A percentile compares a stretch with the other conserved stretches of the same genome.
Conservation (phyloP, 768 basidiomycete species). For the Suillus ampliporus region DNA sequence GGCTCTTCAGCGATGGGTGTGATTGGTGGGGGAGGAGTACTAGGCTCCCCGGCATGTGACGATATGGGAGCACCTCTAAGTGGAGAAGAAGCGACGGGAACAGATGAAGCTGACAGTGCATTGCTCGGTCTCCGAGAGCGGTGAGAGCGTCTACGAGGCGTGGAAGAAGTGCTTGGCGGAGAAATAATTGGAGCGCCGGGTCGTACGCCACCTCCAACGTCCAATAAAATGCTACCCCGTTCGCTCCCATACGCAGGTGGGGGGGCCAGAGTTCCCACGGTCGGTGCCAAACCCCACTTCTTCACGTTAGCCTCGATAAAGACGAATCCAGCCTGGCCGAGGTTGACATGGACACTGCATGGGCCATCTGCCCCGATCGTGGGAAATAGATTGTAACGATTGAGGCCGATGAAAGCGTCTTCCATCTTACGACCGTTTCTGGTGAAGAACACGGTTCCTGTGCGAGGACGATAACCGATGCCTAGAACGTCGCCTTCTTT, state of each 20-base stretch:
- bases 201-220: conserved; percentile 63
- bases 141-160: conserved; percentile 57
- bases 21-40: conserved; percentile 65
- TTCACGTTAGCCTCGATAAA: conserved; percentile 99
- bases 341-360: conserved; percentile 95
- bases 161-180: conserved; percentile 45
- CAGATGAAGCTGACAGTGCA: conserved; percentile 35
- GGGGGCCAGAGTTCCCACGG: conserved; percentile 94
- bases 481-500: conserved; percentile 97
- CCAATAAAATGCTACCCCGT: conserved; percentile 92
- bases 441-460: conserved; percentile 98
- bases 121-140: conserved; percentile 62
- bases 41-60: conserved; percentile 52
- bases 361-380: conserved; percentile 96
- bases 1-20: conserved; percentile 76
- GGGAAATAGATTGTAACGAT: conserved; percentile 93
- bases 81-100: conserved; percentile 66
- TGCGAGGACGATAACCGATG: conserved; percentile 93
- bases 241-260: conserved; percentile 99
- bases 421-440: conserved; percentile 97
- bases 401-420: conserved; percentile 92
- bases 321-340: conserved; percentile 97
- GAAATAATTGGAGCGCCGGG: conserved; percentile 48
- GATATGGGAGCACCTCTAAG: conserved; percentile 57
- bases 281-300: conserved; percentile 99